These are phyloP conservation scores for Quercus bicolor DNA, from an alignment of 306 rosid genomes.

Conservation along the genomic window DNA sequence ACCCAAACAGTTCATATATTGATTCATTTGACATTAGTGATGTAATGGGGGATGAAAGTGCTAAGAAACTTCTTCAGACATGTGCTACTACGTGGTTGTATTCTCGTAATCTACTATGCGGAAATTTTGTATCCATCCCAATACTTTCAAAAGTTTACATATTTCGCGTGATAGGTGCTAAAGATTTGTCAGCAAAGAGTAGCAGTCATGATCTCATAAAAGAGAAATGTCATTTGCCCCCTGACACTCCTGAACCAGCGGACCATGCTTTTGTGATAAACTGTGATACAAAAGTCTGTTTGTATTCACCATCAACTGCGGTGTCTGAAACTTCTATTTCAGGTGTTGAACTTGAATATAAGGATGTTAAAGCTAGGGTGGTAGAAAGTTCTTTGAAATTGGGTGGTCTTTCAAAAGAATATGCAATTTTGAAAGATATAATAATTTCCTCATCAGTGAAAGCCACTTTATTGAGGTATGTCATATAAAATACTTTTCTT, in stretches of 20 bases:
- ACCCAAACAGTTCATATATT: slow-evolving; percentile 30
- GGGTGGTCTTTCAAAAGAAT: slow-evolving; percentile 86
- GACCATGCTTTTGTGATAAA: slow-evolving; percentile 48
- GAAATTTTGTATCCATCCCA: slow-evolving; percentile 65
- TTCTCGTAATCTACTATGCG: slow-evolving; percentile 59
- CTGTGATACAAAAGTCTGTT: slow-evolving; percentile 50
- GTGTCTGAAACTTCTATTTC: slow-evolving; percentile 37
- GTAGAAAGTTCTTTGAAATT: slow-evolving; percentile 34
- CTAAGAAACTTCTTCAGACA: slow-evolving; percentile 49
- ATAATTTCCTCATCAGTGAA: slow-evolving; percentile 49
- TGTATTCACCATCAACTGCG: slow-evolving; percentile 46
- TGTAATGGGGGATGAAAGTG: slow-evolving; percentile 48
- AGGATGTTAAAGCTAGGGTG: slow-evolving; percentile 30
- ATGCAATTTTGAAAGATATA: slow-evolving; percentile 58
- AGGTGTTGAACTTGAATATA: slow-evolving; percentile 24
- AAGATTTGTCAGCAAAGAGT: slow-evolving; percentile 23
- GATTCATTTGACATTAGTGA: slow-evolving; percentile 47
- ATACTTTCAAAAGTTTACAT: slow-evolving; percentile 52
- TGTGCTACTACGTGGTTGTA: slow-evolving; percentile 48
- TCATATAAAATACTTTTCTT: slow-evolving; percentile 6
- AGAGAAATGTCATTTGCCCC: slow-evolving; percentile 21
- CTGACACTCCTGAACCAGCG: slow-evolving; percentile 29
- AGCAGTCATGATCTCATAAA: slow-evolving; percentile 25
- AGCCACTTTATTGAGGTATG: slow-evolving; percentile 65
- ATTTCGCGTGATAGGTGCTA: slow-evolving; percentile 57